Conservation (phyloP, 495 filamentous ascomycete genomes). For the Neurospora sp. region DNA sequence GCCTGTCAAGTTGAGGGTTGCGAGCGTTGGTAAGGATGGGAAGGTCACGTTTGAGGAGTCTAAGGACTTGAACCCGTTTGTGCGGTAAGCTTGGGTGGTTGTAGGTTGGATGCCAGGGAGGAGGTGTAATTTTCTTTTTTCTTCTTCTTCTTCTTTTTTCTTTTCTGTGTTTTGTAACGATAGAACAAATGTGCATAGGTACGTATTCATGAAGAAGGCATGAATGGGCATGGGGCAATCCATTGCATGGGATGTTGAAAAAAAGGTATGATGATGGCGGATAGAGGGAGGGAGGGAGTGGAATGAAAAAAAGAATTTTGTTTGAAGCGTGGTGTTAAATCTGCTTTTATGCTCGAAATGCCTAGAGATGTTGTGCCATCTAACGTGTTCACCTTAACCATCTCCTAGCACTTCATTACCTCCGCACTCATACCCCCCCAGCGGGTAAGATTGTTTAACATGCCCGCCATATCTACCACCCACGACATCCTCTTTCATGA, state of each 20-base stretch:
- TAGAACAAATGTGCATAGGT: neutral
- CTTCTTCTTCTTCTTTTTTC: neutral
- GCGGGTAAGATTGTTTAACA: no score
- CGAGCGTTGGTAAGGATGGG: conserved; percentile 52
- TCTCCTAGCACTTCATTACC: neutral
- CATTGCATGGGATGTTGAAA: neutral
- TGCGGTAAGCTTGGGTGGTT: conserved; percentile 15
- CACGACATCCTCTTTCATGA: no score
- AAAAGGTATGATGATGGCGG: neutral
- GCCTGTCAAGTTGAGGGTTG: conserved; percentile 39
- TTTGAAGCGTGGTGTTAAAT: neutral
- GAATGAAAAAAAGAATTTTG: neutral
- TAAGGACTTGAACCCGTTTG: conserved; percentile 42
- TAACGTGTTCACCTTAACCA: no score
- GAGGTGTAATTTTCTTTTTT: neutral
- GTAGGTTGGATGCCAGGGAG: neutral
- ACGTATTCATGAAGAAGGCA: neutral
- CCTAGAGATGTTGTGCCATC: neutral
- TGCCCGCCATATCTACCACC: no score
- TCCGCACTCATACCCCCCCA: no score
- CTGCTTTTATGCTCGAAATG: neutral
- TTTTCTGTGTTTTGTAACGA: neutral
- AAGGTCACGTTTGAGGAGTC: conserved; percentile 59
- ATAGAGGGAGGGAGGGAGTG: neutral
- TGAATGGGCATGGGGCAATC: neutral